Base-by-base conservation (phyloP, 208 protist genomes). In the Crithidia fasciculata region DNA sequence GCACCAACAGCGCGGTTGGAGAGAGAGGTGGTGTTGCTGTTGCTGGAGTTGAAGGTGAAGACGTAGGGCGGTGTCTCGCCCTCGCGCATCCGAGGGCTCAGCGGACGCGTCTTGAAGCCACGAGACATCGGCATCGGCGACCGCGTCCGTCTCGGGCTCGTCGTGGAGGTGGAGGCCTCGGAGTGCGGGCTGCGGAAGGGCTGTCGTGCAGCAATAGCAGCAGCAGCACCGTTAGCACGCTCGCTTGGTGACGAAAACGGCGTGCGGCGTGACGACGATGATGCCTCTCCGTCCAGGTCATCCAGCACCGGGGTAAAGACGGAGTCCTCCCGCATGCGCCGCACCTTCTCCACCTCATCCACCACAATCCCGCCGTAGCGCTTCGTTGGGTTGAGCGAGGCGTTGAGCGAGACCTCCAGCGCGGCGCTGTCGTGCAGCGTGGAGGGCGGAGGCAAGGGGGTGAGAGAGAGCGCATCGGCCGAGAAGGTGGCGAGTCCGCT, bases 271-370 rank as follows among this genome's bases (percentile, higher is more conserved):
- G n/a, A 3, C 54, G 19, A 40, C 12, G 10, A 6, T 19, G 56
- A 59, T 18, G 55, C 13, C 8, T 28, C 55, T 8, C 13, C 57
- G 10, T 28, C 4, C 2, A 66, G 10, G 43, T 66, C 19, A 12
- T 66, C 61, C 44, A 55, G 5, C 16, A 41, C 45, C 7, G 61
- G 45, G 1, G 61, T 66, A n/a, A 66, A 55, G 61, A 66, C 19
- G 61, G 71, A 43, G 5, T 69, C 71, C 61, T 63, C 53, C 2
- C 71, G 71, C 37, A 80, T 60, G 54, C 69, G 75, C 3, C 47
- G 68, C 39, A 71, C 65, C 69, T 74, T 80, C 36, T 80, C 75
- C n/a, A 80, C 69, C 50, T 80, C 75, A 41, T 80, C 75, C 16
- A 80, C 75, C 15, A 80, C 65, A 36, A 80, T 80, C 5, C 68